These are phyloP conservation scores for Barnettozyma botsteinii DNA, from an alignment of 805 yeast genomes.

Conservation along the genomic window DNA sequence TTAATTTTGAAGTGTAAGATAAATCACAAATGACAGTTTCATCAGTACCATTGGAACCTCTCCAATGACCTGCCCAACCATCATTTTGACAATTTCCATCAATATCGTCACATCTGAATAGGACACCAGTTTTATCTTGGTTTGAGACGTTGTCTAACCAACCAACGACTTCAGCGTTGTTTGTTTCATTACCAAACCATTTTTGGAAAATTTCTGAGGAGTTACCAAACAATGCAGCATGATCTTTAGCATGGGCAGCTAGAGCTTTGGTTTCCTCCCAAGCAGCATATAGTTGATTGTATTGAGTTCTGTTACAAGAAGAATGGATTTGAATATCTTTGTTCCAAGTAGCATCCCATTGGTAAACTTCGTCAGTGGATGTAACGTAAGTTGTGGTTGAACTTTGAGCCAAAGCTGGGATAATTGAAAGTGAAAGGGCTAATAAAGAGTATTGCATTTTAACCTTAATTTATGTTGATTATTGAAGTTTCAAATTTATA, in stretches of 20 bases:
- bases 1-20: constrained; percentile 30
- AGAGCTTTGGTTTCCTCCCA: constrained; percentile 30
- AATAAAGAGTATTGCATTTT: neutral
- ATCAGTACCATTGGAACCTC: constrained; percentile 30
- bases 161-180: constrained; percentile 33
- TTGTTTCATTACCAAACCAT: constrained; percentile 36
- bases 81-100: constrained; percentile 32
- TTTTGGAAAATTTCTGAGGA: constrained; percentile 28
- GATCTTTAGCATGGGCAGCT: constrained; percentile 32
- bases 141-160: constrained; percentile 29
- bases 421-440: neutral
- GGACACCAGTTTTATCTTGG: constrained; percentile 29
- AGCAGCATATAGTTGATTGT: constrained; percentile 16
- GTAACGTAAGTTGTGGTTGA: constrained; percentile 5
- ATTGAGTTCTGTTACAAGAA: constrained; percentile 18
- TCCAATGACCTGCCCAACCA: constrained; percentile 37
- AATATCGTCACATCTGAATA: constrained; percentile 36
- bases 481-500: too few relatives aligned
- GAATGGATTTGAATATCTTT: constrained; percentile 18
- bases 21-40: constrained; percentile 38
- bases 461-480: too few relatives aligned
- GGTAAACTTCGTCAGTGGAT: constrained; percentile 10
- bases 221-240: constrained; percentile 30
- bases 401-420: constrained; percentile 10
- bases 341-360: constrained; percentile 16